Conservation (phyloP, 1,284 basidiomycete species). For the Chondrostereum purpureum region DNA sequence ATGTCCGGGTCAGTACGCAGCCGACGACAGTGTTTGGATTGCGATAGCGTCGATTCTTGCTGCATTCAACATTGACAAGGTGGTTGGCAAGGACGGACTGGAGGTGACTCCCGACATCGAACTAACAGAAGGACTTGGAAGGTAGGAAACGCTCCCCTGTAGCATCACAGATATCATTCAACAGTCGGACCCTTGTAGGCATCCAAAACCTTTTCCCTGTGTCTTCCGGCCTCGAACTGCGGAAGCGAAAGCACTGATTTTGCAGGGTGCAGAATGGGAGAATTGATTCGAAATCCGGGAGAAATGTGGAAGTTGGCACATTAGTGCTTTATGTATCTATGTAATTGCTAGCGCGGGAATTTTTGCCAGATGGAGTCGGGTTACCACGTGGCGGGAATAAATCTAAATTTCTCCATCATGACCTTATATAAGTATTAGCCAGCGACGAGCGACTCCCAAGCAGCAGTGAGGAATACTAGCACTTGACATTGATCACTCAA, state of each 20-base stretch:
- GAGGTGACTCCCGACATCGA: constrained; percentile 1
- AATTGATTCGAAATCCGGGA: too few species aligned
- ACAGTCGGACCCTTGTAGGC: neutral
- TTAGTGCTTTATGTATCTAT: too few species aligned
- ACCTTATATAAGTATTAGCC: too few species aligned
- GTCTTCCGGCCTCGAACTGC: neutral
- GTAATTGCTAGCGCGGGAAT: too few species aligned
- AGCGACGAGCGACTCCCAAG: too few species aligned
- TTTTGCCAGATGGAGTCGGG: too few species aligned
- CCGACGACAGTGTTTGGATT: constrained; percentile 1
- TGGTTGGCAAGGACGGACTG: neutral
- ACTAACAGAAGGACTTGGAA: neutral
- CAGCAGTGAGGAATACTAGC: too few species aligned
- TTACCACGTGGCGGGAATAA: too few species aligned
- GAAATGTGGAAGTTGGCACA: too few species aligned
- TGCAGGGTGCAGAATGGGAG: too few species aligned
- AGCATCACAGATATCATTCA: neutral
- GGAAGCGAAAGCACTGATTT: neutral
- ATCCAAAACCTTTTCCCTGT: neutral
- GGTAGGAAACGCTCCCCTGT: neutral
- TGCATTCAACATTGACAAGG: neutral
- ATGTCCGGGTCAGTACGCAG: constrained; percentile 1
- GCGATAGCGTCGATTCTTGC: constrained; percentile 1
- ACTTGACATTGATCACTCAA: too few species aligned
- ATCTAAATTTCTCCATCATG: too few species aligned